Conservation (phyloP, 2,329 filamentous ascomycete genomes). For the Hawksworthiomyces lignivorus region DNA sequence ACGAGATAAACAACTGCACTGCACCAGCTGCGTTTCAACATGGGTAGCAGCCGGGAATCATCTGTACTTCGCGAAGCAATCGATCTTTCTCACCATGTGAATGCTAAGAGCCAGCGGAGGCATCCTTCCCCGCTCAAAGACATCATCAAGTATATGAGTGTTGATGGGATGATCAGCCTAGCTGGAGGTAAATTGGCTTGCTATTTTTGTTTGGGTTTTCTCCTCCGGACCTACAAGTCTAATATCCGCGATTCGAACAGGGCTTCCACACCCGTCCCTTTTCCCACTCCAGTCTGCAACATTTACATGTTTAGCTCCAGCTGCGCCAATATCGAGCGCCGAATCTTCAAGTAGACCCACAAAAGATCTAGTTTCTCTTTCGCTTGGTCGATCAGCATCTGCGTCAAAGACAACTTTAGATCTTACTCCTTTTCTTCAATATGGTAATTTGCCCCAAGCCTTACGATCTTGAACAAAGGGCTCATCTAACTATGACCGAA, state of each 20-base stretch:
- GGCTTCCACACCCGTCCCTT: conserved; percentile 22
- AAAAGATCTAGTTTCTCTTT: neutral
- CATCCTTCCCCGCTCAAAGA: conserved; percentile 26
- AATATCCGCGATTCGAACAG: conserved; percentile 13
- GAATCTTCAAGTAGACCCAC: neutral
- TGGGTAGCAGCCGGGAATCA: neutral
- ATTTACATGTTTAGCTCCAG: conserved; percentile 1
- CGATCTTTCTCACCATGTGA: conserved; percentile 24
- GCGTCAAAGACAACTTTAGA: neutral
- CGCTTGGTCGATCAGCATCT: neutral
- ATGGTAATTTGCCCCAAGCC: conserved; percentile 4
- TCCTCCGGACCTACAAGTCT: neutral
- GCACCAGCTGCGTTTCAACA: too few species aligned
- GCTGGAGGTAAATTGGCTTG: conserved; percentile 22
- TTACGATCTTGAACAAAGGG: too few species aligned
- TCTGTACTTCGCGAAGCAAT: conserved; percentile 3
- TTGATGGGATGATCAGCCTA: conserved; percentile 26
- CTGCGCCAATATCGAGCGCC: neutral
- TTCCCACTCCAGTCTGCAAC: conserved; percentile 17
- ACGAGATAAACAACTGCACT: too few species aligned
- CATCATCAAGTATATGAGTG: conserved; percentile 25
- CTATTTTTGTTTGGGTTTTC: neutral
- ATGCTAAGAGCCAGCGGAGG: conserved; percentile 20
- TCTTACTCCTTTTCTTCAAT: conserved; percentile 10
- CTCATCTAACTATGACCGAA: too few species aligned